Evolutionary conservation across 83 land plant species (phyloP).

Genomic region (Diphasiastrum complanatum): DNA sequence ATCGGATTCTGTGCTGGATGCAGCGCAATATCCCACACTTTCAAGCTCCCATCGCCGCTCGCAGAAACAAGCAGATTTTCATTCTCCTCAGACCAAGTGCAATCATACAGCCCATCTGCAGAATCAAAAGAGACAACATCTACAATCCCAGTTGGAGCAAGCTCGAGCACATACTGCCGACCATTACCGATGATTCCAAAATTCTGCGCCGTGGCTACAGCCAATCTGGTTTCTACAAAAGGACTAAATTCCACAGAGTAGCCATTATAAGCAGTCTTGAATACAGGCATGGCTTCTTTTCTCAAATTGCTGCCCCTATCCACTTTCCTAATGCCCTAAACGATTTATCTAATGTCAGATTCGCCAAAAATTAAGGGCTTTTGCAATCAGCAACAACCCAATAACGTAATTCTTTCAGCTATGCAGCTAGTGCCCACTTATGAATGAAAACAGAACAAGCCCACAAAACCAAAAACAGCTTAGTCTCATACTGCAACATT

Average conservation of each 20-base stretch:
- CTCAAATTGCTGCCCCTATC: too few species aligned
- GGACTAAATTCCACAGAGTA: slow-evolving; percentile 66
- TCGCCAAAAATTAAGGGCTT: too few species aligned
- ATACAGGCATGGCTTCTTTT: too few species aligned
- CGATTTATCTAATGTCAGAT: too few species aligned
- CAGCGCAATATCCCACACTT: slow-evolving; percentile 67
- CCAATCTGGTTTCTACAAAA: slow-evolving; percentile 72
- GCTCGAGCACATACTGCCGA: slow-evolving; percentile 72
- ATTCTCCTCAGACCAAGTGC: slow-evolving; percentile 86
- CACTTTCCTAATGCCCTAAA: too few species aligned
- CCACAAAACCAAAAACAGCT: too few species aligned
- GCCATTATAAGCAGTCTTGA: slow-evolving; percentile 8
- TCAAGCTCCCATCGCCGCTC: slow-evolving; percentile 82
- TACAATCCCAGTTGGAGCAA: slow-evolving; percentile 34
- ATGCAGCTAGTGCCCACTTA: too few species aligned
- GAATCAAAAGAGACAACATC: slow-evolving; percentile 61
- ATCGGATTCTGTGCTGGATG: slow-evolving; percentile 77
- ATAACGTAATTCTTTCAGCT: too few species aligned
- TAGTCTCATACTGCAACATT: too few species aligned
- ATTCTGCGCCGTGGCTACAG: slow-evolving; percentile 90
- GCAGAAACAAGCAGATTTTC: slow-evolving; percentile 83
- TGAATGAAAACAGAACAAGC: too few species aligned
- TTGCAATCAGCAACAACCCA: too few species aligned
- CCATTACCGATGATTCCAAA: slow-evolving; percentile 97
- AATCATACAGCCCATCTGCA: slow-evolving; percentile 82